Evolutionary conservation across 2,329 filamentous ascomycete genomes (phyloP).

Genomic region (Colletotrichum costaricense): DNA sequence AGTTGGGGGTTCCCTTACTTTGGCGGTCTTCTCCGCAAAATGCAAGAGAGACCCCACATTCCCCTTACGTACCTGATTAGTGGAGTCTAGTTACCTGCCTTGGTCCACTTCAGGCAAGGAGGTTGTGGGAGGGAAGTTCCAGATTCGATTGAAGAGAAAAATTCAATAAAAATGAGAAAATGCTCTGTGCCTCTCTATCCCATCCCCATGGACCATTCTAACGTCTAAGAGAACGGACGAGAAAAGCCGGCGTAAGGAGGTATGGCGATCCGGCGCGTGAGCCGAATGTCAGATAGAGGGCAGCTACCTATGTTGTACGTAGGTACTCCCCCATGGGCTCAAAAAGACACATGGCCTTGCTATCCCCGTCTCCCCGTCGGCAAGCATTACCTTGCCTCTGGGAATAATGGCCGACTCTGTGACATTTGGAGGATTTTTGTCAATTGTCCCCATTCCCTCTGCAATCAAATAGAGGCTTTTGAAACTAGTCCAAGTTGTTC

Average conservation of each 20-base stretch:
- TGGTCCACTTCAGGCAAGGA: not conserved
- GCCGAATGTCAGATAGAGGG: not conserved
- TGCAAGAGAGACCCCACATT: slow-evolving; percentile 28
- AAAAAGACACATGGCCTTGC: not conserved
- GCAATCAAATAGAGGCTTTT: slow-evolving; percentile 25
- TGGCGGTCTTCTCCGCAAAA: slow-evolving; percentile 26
- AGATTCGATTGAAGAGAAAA: not conserved
- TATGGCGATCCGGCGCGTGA: not conserved
- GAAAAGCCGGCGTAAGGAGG: not conserved
- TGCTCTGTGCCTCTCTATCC: not conserved
- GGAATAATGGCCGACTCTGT: not conserved
- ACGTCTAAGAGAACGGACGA: not conserved
- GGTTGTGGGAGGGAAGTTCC: not conserved
- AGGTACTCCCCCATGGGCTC: not conserved
- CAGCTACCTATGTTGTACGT: not conserved
- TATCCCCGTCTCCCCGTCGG: not conserved
- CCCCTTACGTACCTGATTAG: slow-evolving; percentile 16
- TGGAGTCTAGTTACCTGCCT: slow-evolving; percentile 1
- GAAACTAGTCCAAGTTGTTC: slow-evolving; percentile 19
- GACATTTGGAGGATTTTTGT: slow-evolving; percentile 17
- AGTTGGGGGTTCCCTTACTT: slow-evolving; percentile 18
- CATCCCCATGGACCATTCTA: not conserved
- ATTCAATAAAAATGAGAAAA: not conserved
- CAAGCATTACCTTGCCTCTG: not conserved
- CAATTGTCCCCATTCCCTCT: not conserved